Conservation (phyloP, 2,329 filamentous ascomycete species). For the Venturiaceae sp. region DNA sequence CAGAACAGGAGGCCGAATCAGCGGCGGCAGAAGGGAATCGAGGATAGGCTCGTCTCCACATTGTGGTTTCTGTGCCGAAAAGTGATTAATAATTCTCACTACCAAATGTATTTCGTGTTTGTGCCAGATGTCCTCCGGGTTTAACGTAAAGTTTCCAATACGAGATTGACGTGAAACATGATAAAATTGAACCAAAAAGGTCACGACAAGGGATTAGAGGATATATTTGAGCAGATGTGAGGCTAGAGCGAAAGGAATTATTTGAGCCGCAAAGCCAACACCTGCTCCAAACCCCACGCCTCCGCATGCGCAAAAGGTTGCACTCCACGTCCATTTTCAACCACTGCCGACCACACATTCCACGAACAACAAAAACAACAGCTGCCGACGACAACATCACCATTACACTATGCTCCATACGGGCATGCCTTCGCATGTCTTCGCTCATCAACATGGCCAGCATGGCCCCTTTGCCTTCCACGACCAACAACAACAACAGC, state of each 20-base stretch:
- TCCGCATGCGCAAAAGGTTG: no score
- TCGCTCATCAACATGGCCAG: not conserved
- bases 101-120: no score
- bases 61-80: no score
- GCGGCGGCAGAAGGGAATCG: not conserved
- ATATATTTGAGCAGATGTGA: no score
- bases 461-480: constrained; percentile 26
- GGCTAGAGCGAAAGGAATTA: no score
- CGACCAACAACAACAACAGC: constrained; percentile 29
- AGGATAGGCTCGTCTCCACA: no score
- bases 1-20: not conserved
- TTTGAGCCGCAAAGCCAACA: no score
- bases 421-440: constrained; percentile 1
- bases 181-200: not conserved
- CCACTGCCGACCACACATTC: not conserved
- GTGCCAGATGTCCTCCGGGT: no score
- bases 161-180: not conserved
- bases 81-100: no score
- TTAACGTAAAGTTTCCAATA: not conserved
- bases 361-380: not conserved
- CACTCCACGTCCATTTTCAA: no score
- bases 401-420: not conserved
- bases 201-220: no score
- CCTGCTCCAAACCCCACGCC: no score
- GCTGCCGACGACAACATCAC: not conserved